A percentile compares a stretch with the other conserved stretches of the same genome.
phyloP scores from a whole-genome alignment of 805 yeast species.

The Starmerella bombicola region DNA sequence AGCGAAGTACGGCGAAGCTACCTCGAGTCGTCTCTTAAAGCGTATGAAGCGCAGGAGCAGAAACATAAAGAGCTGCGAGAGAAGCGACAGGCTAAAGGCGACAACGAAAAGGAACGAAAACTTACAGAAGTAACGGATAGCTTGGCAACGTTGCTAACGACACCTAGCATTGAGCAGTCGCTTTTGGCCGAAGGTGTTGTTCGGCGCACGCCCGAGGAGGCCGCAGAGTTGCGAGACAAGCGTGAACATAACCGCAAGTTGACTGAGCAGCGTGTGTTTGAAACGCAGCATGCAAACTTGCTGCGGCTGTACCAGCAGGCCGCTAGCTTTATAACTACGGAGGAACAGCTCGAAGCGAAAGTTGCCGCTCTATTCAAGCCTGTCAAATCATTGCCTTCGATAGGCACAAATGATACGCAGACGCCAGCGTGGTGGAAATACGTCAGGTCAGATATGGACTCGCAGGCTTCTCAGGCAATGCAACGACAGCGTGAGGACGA shows the following conservation, averaged over 20 bases:
- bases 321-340: slow-evolving; percentile 12
- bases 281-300: slow-evolving; percentile 42
- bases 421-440: slow-evolving; percentile 14
- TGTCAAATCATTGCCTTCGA: slow-evolving; percentile 7
- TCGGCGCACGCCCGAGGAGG: slow-evolving; percentile 60
- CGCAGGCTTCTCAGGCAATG: background rate
- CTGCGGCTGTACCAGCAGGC: slow-evolving; percentile 48
- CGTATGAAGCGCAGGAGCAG: slow-evolving; percentile 41
- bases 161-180: slow-evolving; percentile 61
- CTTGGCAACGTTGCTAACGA: slow-evolving; percentile 46
- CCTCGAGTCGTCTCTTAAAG: slow-evolving; percentile 47
- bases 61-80: slow-evolving; percentile 32
- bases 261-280: slow-evolving; percentile 40
- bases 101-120: slow-evolving; percentile 25
- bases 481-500: slow-evolving; percentile 6
- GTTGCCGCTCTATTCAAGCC: slow-evolving; percentile 14
- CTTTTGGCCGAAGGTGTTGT: slow-evolving; percentile 55
- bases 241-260: slow-evolving; percentile 54
- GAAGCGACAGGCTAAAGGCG: slow-evolving; percentile 29
- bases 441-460: slow-evolving; percentile 2
- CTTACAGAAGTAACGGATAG: slow-evolving; percentile 28
- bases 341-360: slow-evolving; percentile 15
- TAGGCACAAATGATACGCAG: slow-evolving; percentile 11
- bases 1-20: slow-evolving; percentile 63
- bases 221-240: slow-evolving; percentile 42